Evolutionary conservation across 2,329 filamentous ascomycete species (phyloP).

Genomic region (Talaromyces sp.): DNA sequence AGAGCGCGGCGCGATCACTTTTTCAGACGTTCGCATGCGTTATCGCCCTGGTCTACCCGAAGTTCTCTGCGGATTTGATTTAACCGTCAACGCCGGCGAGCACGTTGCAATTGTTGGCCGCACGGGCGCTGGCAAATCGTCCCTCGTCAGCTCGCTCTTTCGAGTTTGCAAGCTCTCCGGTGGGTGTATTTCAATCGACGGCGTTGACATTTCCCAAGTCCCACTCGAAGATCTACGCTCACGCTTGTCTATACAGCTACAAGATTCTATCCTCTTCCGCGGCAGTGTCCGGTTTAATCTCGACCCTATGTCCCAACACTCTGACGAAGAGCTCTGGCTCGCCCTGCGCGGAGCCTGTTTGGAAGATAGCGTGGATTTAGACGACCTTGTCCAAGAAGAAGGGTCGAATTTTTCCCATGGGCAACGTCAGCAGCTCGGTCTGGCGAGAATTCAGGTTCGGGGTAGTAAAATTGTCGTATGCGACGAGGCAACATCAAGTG

Average conservation of each 20-base stretch:
- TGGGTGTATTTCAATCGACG: slow-evolving; percentile 65
- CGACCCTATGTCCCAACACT: slow-evolving; percentile 68
- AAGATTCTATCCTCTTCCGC: slow-evolving; percentile 76
- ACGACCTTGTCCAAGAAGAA: slow-evolving; percentile 34
- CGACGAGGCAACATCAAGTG: slow-evolving; percentile 69
- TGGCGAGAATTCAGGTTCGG: slow-evolving; percentile 65
- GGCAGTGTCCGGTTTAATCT: slow-evolving; percentile 72
- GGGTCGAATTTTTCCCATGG: slow-evolving; percentile 71
- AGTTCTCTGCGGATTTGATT: slow-evolving; percentile 65
- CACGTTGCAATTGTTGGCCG: slow-evolving; percentile 69
- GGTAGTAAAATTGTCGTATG: slow-evolving; percentile 68
- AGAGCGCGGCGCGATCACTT: slow-evolving; percentile 64
- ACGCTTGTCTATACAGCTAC: slow-evolving; percentile 71
- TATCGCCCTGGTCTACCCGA: slow-evolving; percentile 68
- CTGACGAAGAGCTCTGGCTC: slow-evolving; percentile 63
- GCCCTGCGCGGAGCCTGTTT: slow-evolving; percentile 67
- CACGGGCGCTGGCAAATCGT: slow-evolving; percentile 73
- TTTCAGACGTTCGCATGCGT: slow-evolving; percentile 64
- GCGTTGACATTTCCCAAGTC: slow-evolving; percentile 67
- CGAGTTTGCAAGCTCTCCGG: slow-evolving; percentile 66
- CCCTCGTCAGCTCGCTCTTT: slow-evolving; percentile 68
- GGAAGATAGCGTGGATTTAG: slow-evolving; percentile 13
- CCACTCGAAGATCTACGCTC: slow-evolving; percentile 64
- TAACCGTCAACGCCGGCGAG: slow-evolving; percentile 61
- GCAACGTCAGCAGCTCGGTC: slow-evolving; percentile 69